Evolutionary conservation across 345 rosid genomes (phyloP), one percentile per base, ranked within the genome.

Genomic region (Dipteronia dyeriana): DNA sequence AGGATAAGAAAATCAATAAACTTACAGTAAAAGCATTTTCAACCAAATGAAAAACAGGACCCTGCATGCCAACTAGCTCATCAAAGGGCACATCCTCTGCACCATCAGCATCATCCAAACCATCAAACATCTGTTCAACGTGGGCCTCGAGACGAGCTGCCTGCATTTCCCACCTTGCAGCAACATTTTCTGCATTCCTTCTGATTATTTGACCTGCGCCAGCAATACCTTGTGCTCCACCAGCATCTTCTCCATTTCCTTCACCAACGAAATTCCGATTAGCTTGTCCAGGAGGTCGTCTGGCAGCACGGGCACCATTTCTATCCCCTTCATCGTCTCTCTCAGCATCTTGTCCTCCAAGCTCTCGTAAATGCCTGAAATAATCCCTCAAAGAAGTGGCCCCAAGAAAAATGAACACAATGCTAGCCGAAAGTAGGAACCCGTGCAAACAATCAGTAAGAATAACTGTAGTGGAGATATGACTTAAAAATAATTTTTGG

Each of bases 31-130:
- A 94, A 68, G 99, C 97, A 87, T 97, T 97, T 85, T 97, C 99
- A 86, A 97, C 97, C 86, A 97, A 91, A 89, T 97, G 99, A 73
- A 97, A 92, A 73, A 97, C 97, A 23, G 99, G 98, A 71, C 99
- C 97, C 89, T 94, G 99, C 98, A 97, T 97, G 81, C 98, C 98
- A 71, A 94, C 99, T 74, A 97, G 93, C 87, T 97, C 99, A 65
- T 97, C 99, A 79, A 97, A 97, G 60, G 99, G 99, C 25, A 97
- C 99, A 76, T 97, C 99, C 87, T 97, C 99, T 9, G 99, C 99
- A 79, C 97, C 99, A 87, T 96, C 99, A 85, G 94, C 98, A 75
- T 94, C 99, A 41, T 96, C 99, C 84, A 96, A 81, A 56, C 97
- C 99, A 88, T 96, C 99, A 87, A 96, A 94, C 92, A 96, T 96